A percentile compares a stretch with the other conserved stretches of the same genome.
Evolutionary conservation across 169 alveolate genomes (phyloP).

Genomic region (Eimeria falciformis): DNA sequence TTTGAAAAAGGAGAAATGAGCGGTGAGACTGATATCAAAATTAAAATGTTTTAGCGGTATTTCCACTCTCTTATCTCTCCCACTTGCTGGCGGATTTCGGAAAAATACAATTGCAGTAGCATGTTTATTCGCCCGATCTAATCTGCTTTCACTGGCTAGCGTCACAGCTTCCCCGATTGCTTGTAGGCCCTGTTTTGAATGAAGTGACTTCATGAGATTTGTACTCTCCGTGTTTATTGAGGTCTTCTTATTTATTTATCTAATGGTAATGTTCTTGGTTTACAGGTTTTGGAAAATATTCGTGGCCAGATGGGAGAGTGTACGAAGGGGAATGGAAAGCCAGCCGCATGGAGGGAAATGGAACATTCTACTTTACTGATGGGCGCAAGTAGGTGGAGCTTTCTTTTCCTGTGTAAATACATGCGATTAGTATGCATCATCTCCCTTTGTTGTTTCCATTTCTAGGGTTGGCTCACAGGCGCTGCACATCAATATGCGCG

Average conservation of each 20-base stretch:
- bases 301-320: slow-evolving; percentile 86
- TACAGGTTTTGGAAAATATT: slow-evolving; percentile 85
- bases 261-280: neutral
- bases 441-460: neutral
- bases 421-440: neutral
- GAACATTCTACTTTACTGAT: slow-evolving; percentile 82
- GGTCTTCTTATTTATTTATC: too few relatives aligned
- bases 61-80: too few relatives aligned
- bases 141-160: too few relatives aligned
- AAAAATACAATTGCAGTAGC: too few relatives aligned
- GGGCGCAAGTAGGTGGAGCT: slow-evolving; percentile 82
- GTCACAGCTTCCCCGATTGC: too few relatives aligned
- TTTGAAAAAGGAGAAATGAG: slow-evolving; percentile 85
- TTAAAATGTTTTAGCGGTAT: too few relatives aligned
- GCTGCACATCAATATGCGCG: neutral
- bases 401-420: neutral
- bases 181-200: too few relatives aligned
- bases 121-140: too few relatives aligned
- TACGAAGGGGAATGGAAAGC: slow-evolving; percentile 87
- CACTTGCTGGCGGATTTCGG: too few relatives aligned
- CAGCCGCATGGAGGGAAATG: slow-evolving; percentile 85
- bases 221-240: too few relatives aligned
- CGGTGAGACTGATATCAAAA: slow-evolving; percentile 85
- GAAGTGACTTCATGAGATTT: too few relatives aligned
- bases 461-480: neutral